Percentiles rank a stretch among this genome's conserved stretches.
These are phyloP conservation scores for Wickerhamiella hasegawae DNA, from an alignment of 805 yeast genomes.

Conservation along the genomic window DNA sequence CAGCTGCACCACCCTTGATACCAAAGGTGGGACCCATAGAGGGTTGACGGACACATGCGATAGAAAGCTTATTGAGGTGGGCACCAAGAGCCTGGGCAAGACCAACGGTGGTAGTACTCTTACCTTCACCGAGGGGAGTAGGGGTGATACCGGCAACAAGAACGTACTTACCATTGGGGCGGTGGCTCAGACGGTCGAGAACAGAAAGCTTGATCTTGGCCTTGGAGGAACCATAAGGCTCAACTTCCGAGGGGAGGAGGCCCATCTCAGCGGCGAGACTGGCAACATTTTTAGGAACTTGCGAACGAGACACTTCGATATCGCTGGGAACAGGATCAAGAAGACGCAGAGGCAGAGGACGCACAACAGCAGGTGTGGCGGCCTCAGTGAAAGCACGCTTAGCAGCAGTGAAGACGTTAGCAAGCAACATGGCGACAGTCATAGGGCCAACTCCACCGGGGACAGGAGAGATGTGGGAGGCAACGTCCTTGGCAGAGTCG, in stretches of 20 bases:
- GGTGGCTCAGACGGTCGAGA: conserved; percentile 46
- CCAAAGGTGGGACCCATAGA: conserved; percentile 99
- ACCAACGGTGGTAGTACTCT: conserved; percentile 91
- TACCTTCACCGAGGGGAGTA: conserved; percentile 96
- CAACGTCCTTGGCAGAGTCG: conserved; percentile 43
- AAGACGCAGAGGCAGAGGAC: conserved; percentile 39
- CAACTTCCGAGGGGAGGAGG: conserved; percentile 61
- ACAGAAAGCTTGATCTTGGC: conserved; percentile 69
- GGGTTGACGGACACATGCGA: conserved; percentile 95
- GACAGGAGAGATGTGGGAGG: conserved; percentile 76
- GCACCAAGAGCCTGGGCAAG: conserved; percentile 95
- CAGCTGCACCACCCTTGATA: conserved; percentile 98
- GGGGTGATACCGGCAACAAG: conserved; percentile 97
- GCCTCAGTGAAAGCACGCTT: conserved; percentile 25
- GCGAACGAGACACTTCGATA: conserved; percentile 76
- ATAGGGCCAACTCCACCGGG: conserved; percentile 99
- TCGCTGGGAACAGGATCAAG: conserved; percentile 76
- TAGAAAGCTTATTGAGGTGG: conserved; percentile 61
- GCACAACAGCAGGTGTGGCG: conserved; percentile 30
- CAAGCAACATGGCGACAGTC: conserved; percentile 93
- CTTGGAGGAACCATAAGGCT: conserved; percentile 76
- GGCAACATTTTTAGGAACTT: conserved; percentile 68
- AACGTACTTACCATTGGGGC: conserved; percentile 68
- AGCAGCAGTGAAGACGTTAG: conserved; percentile 73
- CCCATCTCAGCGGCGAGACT: conserved; percentile 71